A percentile compares a stretch with the other conserved stretches of the same genome.
Evolutionary conservation across 1,284 basidiomycete genomes (phyloP).

Genomic region (Apiotrichum gracile): DNA sequence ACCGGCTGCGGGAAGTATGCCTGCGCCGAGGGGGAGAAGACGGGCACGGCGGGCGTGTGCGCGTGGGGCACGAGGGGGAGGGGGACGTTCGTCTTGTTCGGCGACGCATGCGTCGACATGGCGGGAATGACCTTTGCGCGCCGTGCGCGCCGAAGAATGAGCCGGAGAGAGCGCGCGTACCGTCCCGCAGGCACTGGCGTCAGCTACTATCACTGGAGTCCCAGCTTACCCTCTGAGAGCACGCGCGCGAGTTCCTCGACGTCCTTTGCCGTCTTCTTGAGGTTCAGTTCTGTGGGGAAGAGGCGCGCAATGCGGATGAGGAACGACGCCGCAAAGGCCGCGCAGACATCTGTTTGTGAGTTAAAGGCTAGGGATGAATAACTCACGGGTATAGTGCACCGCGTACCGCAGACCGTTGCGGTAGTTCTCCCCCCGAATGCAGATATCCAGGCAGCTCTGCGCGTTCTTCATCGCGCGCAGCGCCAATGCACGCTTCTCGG

Average conservation of each 20-base stretch:
- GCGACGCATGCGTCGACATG: constrained; percentile 39
- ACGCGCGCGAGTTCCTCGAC: constrained; percentile 70
- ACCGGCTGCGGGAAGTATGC: background rate
- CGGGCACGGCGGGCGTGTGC: background rate
- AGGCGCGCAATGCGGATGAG: constrained; percentile 74
- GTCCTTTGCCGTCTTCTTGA: constrained; percentile 64
- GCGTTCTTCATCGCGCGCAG: constrained; percentile 47
- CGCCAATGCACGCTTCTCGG: constrained; percentile 43
- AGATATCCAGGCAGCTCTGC: constrained; percentile 45
- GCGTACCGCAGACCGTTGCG: constrained; percentile 82
- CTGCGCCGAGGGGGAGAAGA: background rate
- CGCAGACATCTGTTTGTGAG: constrained; percentile 71
- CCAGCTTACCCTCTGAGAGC: constrained; percentile 62
- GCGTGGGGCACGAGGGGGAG: constrained; percentile 23
- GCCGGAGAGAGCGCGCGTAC: constrained; percentile 76
- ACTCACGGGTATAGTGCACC: constrained; percentile 50
- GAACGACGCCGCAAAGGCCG: constrained; percentile 85
- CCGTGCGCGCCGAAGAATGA: constrained; percentile 75
- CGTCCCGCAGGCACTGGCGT: constrained; percentile 73
- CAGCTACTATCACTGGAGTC: background rate
- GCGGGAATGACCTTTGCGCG: constrained; percentile 57
- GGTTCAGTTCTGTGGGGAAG: constrained; percentile 78
- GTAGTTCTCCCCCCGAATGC: constrained; percentile 52
- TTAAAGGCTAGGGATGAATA: background rate
- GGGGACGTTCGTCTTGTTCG: constrained; percentile 13